Base-by-base conservation (phyloP, 192 early-diverging fungal species). In the Podila epicladia region DNA sequence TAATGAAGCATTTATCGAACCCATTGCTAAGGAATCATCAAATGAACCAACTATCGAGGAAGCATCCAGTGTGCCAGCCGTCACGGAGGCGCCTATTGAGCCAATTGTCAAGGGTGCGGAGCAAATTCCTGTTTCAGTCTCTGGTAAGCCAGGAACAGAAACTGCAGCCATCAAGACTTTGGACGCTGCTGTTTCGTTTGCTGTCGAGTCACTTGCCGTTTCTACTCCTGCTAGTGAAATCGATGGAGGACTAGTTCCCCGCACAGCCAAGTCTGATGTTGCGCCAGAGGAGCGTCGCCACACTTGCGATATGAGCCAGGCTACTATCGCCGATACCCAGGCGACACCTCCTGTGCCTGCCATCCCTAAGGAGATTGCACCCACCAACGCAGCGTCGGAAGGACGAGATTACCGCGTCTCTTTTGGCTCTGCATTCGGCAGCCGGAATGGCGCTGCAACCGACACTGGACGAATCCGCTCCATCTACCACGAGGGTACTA, bases 351-450 rank as follows among this genome's bases (percentile, higher is more conserved):
- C 61, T 51, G 77, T 69, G 0, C 71, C 61, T 26, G 67, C 67
- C 4, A 31, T 58, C 3, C 61, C 53, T 15, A 62, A 66, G 24
- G 76, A 72, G 9, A 32, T 57, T 26, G 50, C 49, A 2, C 24
- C 50, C 2, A 59, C 60, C 26, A 59, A 31, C 7, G 31, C 64
- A 0, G 24, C 58, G 2, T 8, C 69, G 6, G 28, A 38, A 2
- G 53, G 41, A 33, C 51, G 13, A 1, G 75, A 79, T 6, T 64
- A 69, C 26, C 55, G 64, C 8, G 77, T 73, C 0, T 80, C 71
- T 1, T 64, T 80, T 45, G 77, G 77, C 24, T 80, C 77, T 8
- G 77, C 77, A 2, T 80, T 80, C 29, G 77, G 77, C 26, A 32
- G 9, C 19, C 51, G 71, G 7, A 61, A 68, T 22, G 35, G 50